Evolutionary conservation across 2,329 filamentous ascomycete species (phyloP), one percentile per base, ranked within the genome.

Genomic region (Colletotrichum euphorbiae): DNA sequence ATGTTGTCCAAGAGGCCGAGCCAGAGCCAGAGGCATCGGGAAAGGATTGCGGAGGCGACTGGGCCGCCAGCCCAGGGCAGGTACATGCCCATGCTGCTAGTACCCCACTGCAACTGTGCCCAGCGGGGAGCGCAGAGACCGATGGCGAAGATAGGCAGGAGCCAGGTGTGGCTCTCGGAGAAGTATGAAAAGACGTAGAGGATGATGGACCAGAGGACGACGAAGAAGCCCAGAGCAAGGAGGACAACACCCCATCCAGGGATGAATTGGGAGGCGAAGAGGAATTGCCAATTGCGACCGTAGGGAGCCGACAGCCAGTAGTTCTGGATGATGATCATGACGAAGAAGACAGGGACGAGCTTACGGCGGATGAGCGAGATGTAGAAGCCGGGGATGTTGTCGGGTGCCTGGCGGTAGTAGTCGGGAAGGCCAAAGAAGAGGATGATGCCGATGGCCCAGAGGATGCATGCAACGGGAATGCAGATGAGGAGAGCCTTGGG

Each of bases 91-190:
- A 90, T 84, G 11, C 85, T 84, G 7, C 84, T 87, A 6, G 84
- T 86, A 11, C 84, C 86, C 89, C 89, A 91, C 74, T 89, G 87
- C 75, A 90, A 90, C 75, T 91, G 89, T 8, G 85, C 85, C 89
- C 89, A 91, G 68, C 89, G 82, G 2, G 89, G 89, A 3, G 89
- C 88, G 48, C 86, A 87, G 12, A 91, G 84, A 13, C 89, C 89
- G 67, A 91, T 87, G 51, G 89, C 89, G 70, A 91, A 90, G 63
- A 91, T 85, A 12, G 89, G 89, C 4, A 91, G 78, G 71, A 91
- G 85, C 89, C 89, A 91, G 57, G 84, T 87, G 75, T 91, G 89
- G 15, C 83, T 83, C 71, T 84, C 85, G 15, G 85, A 87, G n/a
- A 90, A 80, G 57, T 80, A 76, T 9, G 82, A 83, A 71, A 91